A percentile compares a stretch with the other conserved stretches of the same genome.
Conservation (phyloP, 129 eudicot species). For the Artemisia tridentata region DNA sequence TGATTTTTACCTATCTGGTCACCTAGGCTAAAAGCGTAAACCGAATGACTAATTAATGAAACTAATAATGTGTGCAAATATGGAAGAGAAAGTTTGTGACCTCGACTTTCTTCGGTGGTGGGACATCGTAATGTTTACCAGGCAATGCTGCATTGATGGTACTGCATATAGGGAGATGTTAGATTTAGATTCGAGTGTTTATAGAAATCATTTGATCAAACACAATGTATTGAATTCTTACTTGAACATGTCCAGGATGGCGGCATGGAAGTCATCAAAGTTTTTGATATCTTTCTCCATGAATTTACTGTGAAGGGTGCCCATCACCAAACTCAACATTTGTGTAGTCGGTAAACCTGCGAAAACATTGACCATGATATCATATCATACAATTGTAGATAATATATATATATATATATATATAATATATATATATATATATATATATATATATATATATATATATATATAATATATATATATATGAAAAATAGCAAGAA, state of each 20-base stretch:
- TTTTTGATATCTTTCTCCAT: constrained; percentile 59
- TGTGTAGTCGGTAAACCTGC: constrained; percentile 72
- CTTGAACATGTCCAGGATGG: constrained; percentile 84
- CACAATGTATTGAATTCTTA: constrained; percentile 6
- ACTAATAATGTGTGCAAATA: neutral
- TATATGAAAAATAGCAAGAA: neutral
- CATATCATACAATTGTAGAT: no score
- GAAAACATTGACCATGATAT: neutral
- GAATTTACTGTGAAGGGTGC: constrained; percentile 64
- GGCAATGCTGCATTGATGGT: constrained; percentile 85
- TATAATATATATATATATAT: no score
- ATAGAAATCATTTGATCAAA: neutral
- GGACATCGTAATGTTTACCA: constrained; percentile 89
- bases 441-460: no score
- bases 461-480: no score
- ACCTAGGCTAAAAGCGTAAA: neutral
- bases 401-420: no score
- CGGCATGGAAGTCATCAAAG: constrained; percentile 73
- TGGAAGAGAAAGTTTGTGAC: constrained; percentile 31
- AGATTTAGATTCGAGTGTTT: neutral
- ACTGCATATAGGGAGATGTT: constrained; percentile 36
- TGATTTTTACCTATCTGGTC: no score
- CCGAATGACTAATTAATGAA: neutral
- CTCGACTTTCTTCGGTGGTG: constrained; percentile 61
- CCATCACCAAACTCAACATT: constrained; percentile 68